phyloP scores from a whole-genome alignment of 1,139 yeast species.

The Pichia sp. region DNA sequence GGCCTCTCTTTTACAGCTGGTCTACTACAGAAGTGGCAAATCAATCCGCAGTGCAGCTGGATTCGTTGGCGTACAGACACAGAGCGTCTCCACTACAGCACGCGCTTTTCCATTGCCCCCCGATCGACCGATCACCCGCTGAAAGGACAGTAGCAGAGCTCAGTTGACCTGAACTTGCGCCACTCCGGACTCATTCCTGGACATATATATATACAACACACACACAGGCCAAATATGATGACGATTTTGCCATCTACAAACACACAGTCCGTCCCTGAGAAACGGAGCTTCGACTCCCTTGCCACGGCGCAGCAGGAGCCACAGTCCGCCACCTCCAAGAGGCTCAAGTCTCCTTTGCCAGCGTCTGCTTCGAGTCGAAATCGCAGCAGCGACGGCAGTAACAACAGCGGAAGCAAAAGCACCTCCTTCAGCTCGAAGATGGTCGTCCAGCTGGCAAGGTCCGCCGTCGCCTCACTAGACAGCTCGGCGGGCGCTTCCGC shows the following conservation, averaged over 20 bases:
- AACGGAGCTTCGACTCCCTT: conserved; percentile 30
- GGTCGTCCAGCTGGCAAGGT: conserved; percentile 40
- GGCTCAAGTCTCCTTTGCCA: not conserved
- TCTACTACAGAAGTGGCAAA: too few relatives aligned
- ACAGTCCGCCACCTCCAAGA: not conserved
- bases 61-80: too few relatives aligned
- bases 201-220: not conserved
- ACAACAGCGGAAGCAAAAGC: too few relatives aligned
- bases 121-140: too few relatives aligned
- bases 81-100: too few relatives aligned
- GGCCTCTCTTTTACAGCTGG: too few relatives aligned
- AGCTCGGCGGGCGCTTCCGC: conserved; percentile 28
- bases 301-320: not conserved
- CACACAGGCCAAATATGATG: conserved; percentile 9
- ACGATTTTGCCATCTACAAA: conserved; percentile 11
- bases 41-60: too few relatives aligned
- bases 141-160: too few relatives aligned
- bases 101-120: too few relatives aligned
- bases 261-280: conserved; percentile 3
- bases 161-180: too few relatives aligned
- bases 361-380: not conserved
- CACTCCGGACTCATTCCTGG: too few relatives aligned
- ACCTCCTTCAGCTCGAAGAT: conserved; percentile 13
- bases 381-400: not conserved
- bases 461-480: conserved; percentile 69